Evolutionary conservation across 345 rosid genomes (phyloP).

Genomic region (Erucastrum elatum): DNA sequence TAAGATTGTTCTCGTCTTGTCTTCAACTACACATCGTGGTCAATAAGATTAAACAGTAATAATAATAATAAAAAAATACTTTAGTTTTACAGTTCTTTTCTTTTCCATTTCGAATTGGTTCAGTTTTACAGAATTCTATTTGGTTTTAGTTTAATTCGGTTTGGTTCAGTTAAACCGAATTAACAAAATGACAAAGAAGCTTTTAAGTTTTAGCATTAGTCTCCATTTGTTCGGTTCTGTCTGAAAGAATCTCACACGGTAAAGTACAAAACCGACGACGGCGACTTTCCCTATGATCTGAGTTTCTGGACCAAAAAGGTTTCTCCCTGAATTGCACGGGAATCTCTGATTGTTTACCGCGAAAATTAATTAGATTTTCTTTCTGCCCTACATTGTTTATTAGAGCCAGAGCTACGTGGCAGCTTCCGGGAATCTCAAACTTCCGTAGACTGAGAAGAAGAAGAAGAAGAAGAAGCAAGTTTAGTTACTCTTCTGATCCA

Average conservation of each 20-base stretch:
- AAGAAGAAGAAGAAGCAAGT: constrained; percentile 18
- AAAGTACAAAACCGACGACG: constrained; percentile 28
- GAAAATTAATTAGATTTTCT: background rate
- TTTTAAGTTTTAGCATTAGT: background rate
- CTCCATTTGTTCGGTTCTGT: background rate
- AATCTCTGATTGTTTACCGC: constrained; percentile 17
- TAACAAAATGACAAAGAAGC: background rate
- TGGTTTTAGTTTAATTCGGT: background rate
- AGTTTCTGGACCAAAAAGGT: constrained; percentile 1
- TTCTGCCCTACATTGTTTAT: constrained; percentile 14
- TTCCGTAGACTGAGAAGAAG: constrained; percentile 11
- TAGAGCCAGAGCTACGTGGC: constrained; percentile 4
- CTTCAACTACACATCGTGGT: background rate
- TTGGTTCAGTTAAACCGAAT: background rate
- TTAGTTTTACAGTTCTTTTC: background rate
- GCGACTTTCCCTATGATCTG: constrained; percentile 35
- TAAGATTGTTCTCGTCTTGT: background rate
- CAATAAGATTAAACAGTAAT: background rate
- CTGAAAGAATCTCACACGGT: constrained; percentile 10
- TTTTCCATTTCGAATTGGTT: background rate
- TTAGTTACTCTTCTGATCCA: too few relatives aligned
- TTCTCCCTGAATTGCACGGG: constrained; percentile 19
- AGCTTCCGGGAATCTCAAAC: constrained; percentile 21
- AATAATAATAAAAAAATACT: background rate
- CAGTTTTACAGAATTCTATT: background rate